A percentile compares a stretch with the other conserved stretches of the same genome.
phyloP scores from a whole-genome alignment of 2,329 filamentous ascomycete genomes.

The Phaeophleospora eucalypticola region DNA sequence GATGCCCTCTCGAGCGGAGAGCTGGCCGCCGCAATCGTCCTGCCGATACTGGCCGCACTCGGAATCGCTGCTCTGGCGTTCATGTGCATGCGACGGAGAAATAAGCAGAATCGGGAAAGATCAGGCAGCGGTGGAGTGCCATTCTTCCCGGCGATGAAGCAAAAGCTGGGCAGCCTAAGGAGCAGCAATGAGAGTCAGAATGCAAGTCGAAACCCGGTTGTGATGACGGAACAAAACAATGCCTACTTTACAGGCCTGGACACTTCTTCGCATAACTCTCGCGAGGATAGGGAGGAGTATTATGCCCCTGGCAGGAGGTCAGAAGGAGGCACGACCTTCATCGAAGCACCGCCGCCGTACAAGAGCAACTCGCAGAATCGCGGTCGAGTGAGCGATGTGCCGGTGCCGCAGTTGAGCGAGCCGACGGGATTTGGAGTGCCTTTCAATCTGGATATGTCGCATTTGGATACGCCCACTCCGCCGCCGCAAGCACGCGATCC shows the following conservation, averaged over 20 bases:
- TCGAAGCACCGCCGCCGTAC: constrained; percentile 9
- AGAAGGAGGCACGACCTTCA: constrained; percentile 10
- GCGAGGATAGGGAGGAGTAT: constrained; percentile 5
- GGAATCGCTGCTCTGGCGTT: constrained; percentile 11
- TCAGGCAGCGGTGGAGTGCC: constrained; percentile 6
- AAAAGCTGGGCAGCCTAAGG: constrained; percentile 17
- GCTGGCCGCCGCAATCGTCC: constrained; percentile 21
- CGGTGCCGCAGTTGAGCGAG: background rate
- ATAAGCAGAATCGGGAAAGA: constrained; percentile 1
- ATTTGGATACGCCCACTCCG: background rate
- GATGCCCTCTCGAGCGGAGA: constrained; percentile 20
- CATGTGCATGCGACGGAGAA: constrained; percentile 19
- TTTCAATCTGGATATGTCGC: background rate
- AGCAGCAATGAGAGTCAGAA: constrained; percentile 2
- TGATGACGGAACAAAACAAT: constrained; percentile 12
- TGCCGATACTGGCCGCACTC: constrained; percentile 20
- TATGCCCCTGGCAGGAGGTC: constrained; percentile 5
- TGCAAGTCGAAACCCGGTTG: constrained; percentile 1
- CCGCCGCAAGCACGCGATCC: background rate
- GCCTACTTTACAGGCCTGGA: constrained; percentile 24
- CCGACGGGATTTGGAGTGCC: background rate
- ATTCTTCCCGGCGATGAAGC: constrained; percentile 8
- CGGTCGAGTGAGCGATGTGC: background rate
- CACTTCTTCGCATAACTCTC: constrained; percentile 13
- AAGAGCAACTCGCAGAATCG: constrained; percentile 1